These are phyloP conservation scores for Aspergillus saccharolyticus DNA, from an alignment of 495 filamentous ascomycete genomes.

Conservation along the genomic window DNA sequence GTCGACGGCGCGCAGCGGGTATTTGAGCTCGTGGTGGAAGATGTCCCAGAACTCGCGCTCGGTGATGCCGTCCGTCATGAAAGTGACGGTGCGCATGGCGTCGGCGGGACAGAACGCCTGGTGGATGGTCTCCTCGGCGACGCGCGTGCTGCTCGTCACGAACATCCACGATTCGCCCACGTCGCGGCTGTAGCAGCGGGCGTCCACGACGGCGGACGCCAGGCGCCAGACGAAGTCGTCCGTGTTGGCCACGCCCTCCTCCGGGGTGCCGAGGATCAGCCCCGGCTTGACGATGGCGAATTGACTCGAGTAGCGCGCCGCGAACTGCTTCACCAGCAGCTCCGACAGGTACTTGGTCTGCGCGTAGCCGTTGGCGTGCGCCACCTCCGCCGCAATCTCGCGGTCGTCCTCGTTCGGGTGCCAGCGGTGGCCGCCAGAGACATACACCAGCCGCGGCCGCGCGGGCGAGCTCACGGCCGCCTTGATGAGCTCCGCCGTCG, in stretches of 20 bases:
- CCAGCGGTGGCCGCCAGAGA: slow-evolving; percentile 24
- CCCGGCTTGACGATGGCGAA: slow-evolving; percentile 31
- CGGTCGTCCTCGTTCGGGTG: slow-evolving; percentile 6
- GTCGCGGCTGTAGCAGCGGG: slow-evolving; percentile 19
- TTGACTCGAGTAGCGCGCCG: slow-evolving; percentile 4
- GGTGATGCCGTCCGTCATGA: slow-evolving; percentile 22
- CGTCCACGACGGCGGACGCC: slow-evolving; percentile 20
- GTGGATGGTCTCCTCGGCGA: slow-evolving; percentile 17
- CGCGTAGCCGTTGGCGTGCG: slow-evolving; percentile 23
- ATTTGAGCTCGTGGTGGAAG: slow-evolving; percentile 16
- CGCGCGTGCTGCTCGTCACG: slow-evolving; percentile 21
- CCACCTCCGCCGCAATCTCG: slow-evolving; percentile 14
- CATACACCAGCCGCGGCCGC: slow-evolving; percentile 17
- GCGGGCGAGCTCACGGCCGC: slow-evolving; percentile 7
- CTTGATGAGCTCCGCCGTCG: slow-evolving; percentile 35
- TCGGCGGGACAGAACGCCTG: slow-evolving; percentile 11
- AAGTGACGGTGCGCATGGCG: slow-evolving; percentile 10
- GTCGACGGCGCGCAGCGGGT: slow-evolving; percentile 12
- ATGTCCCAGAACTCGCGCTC: slow-evolving; percentile 23
- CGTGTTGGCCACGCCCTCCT: slow-evolving; percentile 24
- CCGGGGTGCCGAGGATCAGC: slow-evolving; percentile 24
- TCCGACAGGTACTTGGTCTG: slow-evolving; percentile 35
- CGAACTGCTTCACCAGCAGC: slow-evolving; percentile 21
- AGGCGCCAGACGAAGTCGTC: slow-evolving; percentile 37
- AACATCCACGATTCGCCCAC: slow-evolving; percentile 19